These are phyloP conservation scores for Boletus subcaerulescens DNA, from an alignment of 768 basidiomycete species.

Conservation along the genomic window DNA sequence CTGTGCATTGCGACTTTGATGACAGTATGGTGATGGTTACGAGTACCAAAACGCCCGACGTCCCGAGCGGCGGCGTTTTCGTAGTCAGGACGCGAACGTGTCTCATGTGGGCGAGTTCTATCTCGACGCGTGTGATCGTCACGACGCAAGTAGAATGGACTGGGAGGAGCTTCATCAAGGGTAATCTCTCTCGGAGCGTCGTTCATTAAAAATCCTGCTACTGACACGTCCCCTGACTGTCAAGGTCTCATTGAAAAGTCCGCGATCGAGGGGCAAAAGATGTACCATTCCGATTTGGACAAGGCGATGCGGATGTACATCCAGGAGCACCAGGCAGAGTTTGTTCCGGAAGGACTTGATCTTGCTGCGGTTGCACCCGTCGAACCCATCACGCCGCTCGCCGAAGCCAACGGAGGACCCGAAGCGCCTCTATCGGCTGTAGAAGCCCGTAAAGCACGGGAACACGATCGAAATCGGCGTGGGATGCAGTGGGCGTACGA, in stretches of 20 bases:
- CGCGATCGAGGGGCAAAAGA: conserved; percentile 87
- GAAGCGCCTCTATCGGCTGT: conserved; percentile 5
- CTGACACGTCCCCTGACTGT: background rate
- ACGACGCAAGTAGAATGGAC: conserved; percentile 96
- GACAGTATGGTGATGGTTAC: conserved; percentile 80
- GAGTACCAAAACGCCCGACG: conserved; percentile 90
- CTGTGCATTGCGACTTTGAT: conserved; percentile 75
- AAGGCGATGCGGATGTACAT: conserved; percentile 87
- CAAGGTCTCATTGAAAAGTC: conserved; percentile 92
- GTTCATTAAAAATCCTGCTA: background rate
- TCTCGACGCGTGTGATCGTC: conserved; percentile 76
- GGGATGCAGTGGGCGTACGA: conserved; percentile 88
- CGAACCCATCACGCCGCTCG: conserved; percentile 33
- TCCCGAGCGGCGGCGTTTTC: conserved; percentile 92
- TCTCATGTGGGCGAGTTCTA: conserved; percentile 86
- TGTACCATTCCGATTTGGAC: conserved; percentile 81
- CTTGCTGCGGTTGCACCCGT: conserved; percentile 48
- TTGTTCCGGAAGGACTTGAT: conserved; percentile 80
- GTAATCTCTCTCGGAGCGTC: conserved; percentile 35
- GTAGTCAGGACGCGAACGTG: conserved; percentile 93
- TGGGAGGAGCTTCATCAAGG: conserved; percentile 94
- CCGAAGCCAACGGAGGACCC: conserved; percentile 9
- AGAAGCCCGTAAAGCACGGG: conserved; percentile 48
- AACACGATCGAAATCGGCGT: conserved; percentile 65
- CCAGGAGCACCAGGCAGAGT: conserved; percentile 84